Evolutionary conservation across 2,329 filamentous ascomycete species (phyloP), one percentile per base, ranked within the genome.

Genomic region (Beauveria caledonica): DNA sequence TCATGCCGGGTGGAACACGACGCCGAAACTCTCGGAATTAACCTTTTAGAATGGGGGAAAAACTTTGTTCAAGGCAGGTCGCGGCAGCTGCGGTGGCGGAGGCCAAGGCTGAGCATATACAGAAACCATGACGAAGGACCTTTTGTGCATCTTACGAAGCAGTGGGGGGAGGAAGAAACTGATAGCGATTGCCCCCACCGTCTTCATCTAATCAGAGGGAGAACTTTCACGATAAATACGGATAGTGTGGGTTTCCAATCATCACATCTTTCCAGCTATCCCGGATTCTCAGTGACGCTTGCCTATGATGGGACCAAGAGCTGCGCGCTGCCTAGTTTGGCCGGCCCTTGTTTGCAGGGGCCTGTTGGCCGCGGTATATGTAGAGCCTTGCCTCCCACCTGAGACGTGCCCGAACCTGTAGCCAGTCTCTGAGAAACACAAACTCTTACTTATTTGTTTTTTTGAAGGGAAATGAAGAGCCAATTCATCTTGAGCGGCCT

Each of bases 71-170:
- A 15, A 45, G 42, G 44, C 17, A 42, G 39, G 39, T 45, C 21
- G 42, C 42, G 42, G 10, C 21, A 21, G 42, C 42, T 25, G 15
- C 15, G 46, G 17, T 25, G 49, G 27, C 29, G 49, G 49, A 17
- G 17, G 29, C 15, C 17, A n/a, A 23, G 25, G 44, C 21, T 45
- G 44, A 21, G 44, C 13, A 29, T 27, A 45, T 13, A 15, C 29
- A 36, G 33, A 36, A 33, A 23, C 5, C 11, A 36, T 33, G 53
- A 29, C 19, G 10, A 23, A 29, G 53, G 42, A n/a, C 7, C 42
- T 56, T 56, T 56, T 42, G 27, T 56, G 17, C 8, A 39, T 56
- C 40, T 56, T 36, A 56, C 53, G 40, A 56, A 56, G 46, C n/a
- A 19, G 39, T n/a, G 39, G 19, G 36, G 36, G 29, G 11, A 21